Base-by-base conservation (phyloP, 2,329 filamentous ascomycete genomes). In the Beauveria bassiana region DNA sequence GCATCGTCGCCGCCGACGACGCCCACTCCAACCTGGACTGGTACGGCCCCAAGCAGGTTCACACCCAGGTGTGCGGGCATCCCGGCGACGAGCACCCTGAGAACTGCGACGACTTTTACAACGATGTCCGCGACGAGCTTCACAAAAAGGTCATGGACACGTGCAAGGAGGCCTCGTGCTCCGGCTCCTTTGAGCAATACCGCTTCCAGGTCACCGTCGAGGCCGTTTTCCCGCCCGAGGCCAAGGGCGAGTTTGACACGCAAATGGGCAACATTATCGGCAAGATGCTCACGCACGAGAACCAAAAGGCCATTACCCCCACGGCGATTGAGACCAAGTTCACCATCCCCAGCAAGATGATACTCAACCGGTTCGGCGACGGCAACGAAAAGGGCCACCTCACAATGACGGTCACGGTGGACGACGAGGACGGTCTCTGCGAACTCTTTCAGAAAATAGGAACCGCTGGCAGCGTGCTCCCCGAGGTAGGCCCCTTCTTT, bases 11-110 rank as follows among this genome's bases (percentile, higher is more conserved):
- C 22, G 61, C 61, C 38, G 55, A 16, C 43, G 54, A 56, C 31
- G 60, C 60, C 47, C 54, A 62, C 60, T 62, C 61, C 43, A 62
- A 62, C 61, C 56, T 62, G 22, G 61, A 62, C 55, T 62, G 61
- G 61, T 62, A 59, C 45, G 61, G 55, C 12, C 61, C 61, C 31
- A 59, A 59, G 56, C 42, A 55, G 26, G 50, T 54, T n/a, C 61
- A 62, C 45, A 60, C 55, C 1, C 61, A 62, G 26, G 61, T 62
- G 31, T 62, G 61, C 61, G 61, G 61, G 14, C 61, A 62, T 51
- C 56, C 61, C 6, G 61, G 61, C 16, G 61, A 62, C 38, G 55
- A 59, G 34, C 61, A 28, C n/a, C 61, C 61, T 1, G 5, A 62
- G 55, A 49, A 62, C 61, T 62, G 61, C 55, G 61, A 62, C 56